These are phyloP conservation scores for Diaporthe vaccinii DNA, from an alignment of 2,329 filamentous ascomycete species.

Conservation along the genomic window DNA sequence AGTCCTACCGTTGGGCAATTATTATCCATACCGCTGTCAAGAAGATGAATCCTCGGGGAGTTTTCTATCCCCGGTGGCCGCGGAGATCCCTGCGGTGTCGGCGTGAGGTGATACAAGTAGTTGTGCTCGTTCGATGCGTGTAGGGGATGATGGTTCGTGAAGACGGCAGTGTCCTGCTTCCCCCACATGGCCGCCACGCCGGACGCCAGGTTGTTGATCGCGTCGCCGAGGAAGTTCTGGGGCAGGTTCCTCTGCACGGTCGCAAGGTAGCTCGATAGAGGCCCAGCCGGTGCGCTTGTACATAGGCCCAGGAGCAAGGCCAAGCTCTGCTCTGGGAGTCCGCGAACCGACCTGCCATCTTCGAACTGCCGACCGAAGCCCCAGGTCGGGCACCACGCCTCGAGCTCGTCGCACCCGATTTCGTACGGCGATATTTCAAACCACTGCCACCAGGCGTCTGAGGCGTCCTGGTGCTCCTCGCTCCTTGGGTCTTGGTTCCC, in stretches of 20 bases:
- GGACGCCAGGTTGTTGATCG: conserved; percentile 28
- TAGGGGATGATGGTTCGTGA: conserved; percentile 33
- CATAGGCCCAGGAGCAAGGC: conserved; percentile 32
- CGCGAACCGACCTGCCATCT: conserved; percentile 8
- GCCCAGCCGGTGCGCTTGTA: conserved; percentile 34
- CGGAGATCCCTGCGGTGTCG: neutral
- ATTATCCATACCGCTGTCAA: conserved; percentile 36
- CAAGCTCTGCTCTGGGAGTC: conserved; percentile 32
- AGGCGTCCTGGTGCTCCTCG: conserved; percentile 31
- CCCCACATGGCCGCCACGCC: conserved; percentile 32
- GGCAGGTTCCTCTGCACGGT: conserved; percentile 35
- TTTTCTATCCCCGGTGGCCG: conserved; percentile 33
- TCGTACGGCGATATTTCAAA: conserved; percentile 31
- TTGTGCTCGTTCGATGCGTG: conserved; percentile 39
- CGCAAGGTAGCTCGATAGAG: conserved; percentile 29
- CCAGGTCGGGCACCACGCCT: conserved; percentile 35
- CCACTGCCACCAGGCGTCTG: conserved; percentile 36
- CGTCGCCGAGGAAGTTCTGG: conserved; percentile 29
- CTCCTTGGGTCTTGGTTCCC: neutral
- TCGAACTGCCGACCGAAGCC: conserved; percentile 35
- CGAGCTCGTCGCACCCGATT: conserved; percentile 36
- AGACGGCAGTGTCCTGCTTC: conserved; percentile 34
- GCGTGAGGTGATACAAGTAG: conserved; percentile 33
- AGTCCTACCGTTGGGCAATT: conserved; percentile 31
- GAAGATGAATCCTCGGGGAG: conserved; percentile 29